A percentile compares a stretch with the other conserved stretches of the same genome.
These are phyloP conservation scores for Fusarium sp. DNA, from an alignment of 2,329 filamentous ascomycete genomes.

Conservation along the genomic window DNA sequence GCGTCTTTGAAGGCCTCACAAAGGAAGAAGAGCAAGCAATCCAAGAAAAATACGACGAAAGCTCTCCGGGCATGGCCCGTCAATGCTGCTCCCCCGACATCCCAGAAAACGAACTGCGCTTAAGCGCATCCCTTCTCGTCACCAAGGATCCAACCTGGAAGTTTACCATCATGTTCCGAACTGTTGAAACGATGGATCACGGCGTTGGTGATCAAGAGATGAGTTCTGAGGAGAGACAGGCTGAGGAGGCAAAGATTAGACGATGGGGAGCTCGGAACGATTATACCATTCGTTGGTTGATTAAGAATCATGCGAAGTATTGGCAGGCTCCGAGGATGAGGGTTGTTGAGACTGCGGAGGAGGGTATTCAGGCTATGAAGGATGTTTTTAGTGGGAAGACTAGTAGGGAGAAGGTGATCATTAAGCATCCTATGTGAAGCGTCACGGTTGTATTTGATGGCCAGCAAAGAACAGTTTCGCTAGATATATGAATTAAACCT, in stretches of 20 bases:
- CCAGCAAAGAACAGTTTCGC: background rate
- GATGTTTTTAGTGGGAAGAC: constrained; percentile 4
- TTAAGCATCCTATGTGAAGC: background rate
- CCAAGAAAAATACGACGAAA: background rate
- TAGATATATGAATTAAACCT: background rate
- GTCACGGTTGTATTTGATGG: background rate
- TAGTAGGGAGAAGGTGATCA: background rate
- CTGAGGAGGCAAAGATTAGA: background rate
- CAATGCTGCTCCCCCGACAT: background rate
- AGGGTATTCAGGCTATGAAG: background rate
- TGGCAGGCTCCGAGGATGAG: background rate
- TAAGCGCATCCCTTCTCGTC: background rate
- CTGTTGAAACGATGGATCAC: constrained; percentile 1
- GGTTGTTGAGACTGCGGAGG: background rate
- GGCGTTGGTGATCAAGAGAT: background rate
- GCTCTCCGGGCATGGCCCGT: background rate
- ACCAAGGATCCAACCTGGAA: background rate
- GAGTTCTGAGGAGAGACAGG: background rate
- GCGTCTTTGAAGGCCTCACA: constrained; percentile 1
- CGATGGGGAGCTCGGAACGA: background rate
- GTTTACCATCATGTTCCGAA: background rate
- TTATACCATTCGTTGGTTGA: background rate
- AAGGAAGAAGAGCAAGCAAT: background rate
- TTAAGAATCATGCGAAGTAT: background rate
- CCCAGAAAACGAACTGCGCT: background rate